These are phyloP conservation scores for Carex cristatella DNA, from an alignment of 176 grass and related monocot species.

Conservation along the genomic window DNA sequence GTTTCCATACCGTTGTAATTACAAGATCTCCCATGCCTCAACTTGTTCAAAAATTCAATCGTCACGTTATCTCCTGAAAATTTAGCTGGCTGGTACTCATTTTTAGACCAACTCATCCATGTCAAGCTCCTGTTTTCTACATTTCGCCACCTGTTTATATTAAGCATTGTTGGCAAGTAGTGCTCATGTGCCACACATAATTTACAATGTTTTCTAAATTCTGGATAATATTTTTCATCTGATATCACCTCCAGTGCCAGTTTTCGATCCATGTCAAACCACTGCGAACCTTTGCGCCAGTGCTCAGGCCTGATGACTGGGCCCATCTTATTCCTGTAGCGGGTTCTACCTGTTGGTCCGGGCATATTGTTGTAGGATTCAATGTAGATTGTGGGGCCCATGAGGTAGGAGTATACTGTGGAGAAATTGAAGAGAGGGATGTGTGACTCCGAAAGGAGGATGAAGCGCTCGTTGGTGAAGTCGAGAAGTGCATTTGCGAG, in stretches of 20 bases:
- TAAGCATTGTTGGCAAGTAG: constrained; percentile 30
- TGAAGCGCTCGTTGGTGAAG: constrained; percentile 25
- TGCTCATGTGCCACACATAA: constrained; percentile 27
- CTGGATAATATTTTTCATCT: constrained; percentile 24
- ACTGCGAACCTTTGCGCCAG: constrained; percentile 32
- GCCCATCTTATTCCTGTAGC: not conserved
- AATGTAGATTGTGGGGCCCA: constrained; percentile 14
- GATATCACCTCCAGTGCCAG: constrained; percentile 27
- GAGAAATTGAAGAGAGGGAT: constrained; percentile 32
- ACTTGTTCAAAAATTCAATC: constrained; percentile 13
- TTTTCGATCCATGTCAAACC: constrained; percentile 32
- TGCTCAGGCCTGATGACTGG: constrained; percentile 15
- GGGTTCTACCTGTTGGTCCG: not conserved
- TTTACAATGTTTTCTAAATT: constrained; percentile 25
- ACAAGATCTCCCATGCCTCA: constrained; percentile 25
- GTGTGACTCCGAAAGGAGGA: constrained; percentile 23
- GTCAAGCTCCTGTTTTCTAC: constrained; percentile 28
- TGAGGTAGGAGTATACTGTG: constrained; percentile 31
- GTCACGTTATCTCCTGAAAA: constrained; percentile 5
- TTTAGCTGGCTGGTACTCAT: not conserved
- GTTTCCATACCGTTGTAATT: constrained; percentile 23
- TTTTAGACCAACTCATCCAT: constrained; percentile 17
- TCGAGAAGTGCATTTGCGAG: constrained; percentile 26
- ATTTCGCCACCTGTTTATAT: constrained; percentile 3
- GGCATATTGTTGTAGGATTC: constrained; percentile 16